Base-by-base conservation (phyloP, 129 eudicot genomes). In the Artemisia annua region DNA sequence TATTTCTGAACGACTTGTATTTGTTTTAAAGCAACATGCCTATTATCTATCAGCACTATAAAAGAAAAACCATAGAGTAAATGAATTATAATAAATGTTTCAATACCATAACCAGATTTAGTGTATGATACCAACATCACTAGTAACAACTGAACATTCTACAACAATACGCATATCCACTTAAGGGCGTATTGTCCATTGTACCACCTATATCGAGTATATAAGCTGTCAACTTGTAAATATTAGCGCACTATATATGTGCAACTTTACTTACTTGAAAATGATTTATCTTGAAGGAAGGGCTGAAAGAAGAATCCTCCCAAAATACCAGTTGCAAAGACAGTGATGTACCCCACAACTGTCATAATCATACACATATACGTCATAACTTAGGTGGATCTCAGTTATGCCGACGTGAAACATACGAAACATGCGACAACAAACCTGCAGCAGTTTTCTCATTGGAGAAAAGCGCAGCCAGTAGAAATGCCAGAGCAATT, bases 401-500 rank as follows among this genome's bases (percentile, higher is more conserved):
- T 48, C 12, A 14, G 62, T 67, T 15, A 64, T 51, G 7, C n/a
- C 14, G 35, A 70, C 17, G 46, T 48, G n/a, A 58, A 48, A 39
- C 3, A 77, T 2, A 72, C 17, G 18, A 5, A 67, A 19, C 58
- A n/a, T n/a, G n/a, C n/a, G 54, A 52, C 55, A 69, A 59, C 83
- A 65, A 75, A 92, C 98, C 98, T 85, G 98, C 70, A 76, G 95
- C 90, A 67, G 94, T 89, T 84, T 85, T 87, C 83, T 83, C 82
- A 68, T 85, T 89, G 11, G 96, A 89, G 81, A 92, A 89, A 22
- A 89, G 57, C 48, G 85, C 85, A 76, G 98, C 91, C 52, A 75
- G 85, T 51, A 89, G 89, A 81, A 92, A 92, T 6, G 96, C 98
- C 77, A 87, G 16, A 26, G 94, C 59, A 48, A 92, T 77, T 85